Evolutionary conservation across 805 yeast genomes (phyloP).

Genomic region (Kodamaea restingae): DNA sequence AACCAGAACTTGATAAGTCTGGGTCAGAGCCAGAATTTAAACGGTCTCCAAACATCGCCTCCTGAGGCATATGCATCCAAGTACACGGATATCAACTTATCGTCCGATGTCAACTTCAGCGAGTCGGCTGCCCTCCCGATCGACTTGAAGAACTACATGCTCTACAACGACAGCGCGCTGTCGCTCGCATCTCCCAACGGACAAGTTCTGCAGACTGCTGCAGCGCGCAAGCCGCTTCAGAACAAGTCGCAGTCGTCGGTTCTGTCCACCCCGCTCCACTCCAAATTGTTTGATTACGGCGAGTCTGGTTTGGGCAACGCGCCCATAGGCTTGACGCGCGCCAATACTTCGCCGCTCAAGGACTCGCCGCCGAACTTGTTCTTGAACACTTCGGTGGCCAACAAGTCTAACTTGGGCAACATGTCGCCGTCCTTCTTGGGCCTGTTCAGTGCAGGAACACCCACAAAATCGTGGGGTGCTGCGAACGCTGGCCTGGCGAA

Average conservation of each 20-base stretch:
- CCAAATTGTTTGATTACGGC: constrained; percentile 17
- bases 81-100: constrained; percentile 1
- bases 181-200: constrained; percentile 16
- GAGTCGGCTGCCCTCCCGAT: constrained; percentile 6
- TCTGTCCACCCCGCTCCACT: constrained; percentile 12
- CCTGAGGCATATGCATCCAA: neutral
- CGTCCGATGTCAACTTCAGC: neutral
- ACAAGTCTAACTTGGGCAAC: constrained; percentile 6
- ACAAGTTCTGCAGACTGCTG: neutral
- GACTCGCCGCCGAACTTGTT: constrained; percentile 25
- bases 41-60: too few species aligned
- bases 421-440: constrained; percentile 12
- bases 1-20: too few species aligned
- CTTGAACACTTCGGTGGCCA: constrained; percentile 9
- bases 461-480: constrained; percentile 13
- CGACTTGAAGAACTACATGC: constrained; percentile 17
- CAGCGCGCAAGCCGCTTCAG: constrained; percentile 9
- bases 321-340: constrained; percentile 21
- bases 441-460: constrained; percentile 5
- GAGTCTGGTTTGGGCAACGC: constrained; percentile 14
- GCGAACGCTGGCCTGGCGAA: constrained; percentile 6
- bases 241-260: constrained; percentile 7
- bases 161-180: constrained; percentile 15
- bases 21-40: neutral
- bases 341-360: constrained; percentile 12